A percentile compares a stretch with the other conserved stretches of the same genome.
Evolutionary conservation across 306 rosid species (phyloP).

Genomic region (Urtica urens): DNA sequence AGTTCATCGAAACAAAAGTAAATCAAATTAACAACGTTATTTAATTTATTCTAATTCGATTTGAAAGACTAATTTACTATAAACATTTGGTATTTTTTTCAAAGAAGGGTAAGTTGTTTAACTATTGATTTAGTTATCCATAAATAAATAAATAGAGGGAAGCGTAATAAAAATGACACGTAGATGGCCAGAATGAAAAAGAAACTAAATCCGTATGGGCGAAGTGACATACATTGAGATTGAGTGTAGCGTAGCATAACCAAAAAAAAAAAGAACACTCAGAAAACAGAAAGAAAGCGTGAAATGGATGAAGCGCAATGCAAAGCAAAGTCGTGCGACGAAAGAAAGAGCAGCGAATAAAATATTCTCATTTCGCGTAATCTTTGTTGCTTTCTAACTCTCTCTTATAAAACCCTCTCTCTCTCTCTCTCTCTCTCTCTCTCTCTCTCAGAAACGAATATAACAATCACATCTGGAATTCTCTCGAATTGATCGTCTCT

Average conservation of each 20-base stretch:
- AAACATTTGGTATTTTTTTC: too few relatives aligned
- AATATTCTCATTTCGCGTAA: neutral
- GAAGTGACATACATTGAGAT: neutral
- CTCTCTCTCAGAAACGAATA: neutral
- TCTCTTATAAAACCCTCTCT: neutral
- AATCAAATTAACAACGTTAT: too few relatives aligned
- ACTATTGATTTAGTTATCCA: too few relatives aligned
- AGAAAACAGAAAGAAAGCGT: too few relatives aligned
- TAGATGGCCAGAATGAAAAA: constrained; percentile 10
- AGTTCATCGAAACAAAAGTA: too few relatives aligned
- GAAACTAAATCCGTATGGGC: neutral
- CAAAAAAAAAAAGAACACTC: neutral
- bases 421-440: neutral
- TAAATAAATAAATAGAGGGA: too few relatives aligned
- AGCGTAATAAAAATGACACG: neutral
- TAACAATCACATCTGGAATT: neutral
- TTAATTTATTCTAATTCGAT: too few relatives aligned
- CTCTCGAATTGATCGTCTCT: neutral
- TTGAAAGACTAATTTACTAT: too few relatives aligned
- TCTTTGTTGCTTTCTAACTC: too few relatives aligned
- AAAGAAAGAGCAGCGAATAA: neutral
- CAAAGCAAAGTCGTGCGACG: neutral
- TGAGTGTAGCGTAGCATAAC: neutral
- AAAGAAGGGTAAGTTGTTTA: too few relatives aligned
- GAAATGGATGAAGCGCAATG: too few relatives aligned